Evolutionary conservation across 805 yeast species (phyloP).

Genomic region (Ogataea kodamae): DNA sequence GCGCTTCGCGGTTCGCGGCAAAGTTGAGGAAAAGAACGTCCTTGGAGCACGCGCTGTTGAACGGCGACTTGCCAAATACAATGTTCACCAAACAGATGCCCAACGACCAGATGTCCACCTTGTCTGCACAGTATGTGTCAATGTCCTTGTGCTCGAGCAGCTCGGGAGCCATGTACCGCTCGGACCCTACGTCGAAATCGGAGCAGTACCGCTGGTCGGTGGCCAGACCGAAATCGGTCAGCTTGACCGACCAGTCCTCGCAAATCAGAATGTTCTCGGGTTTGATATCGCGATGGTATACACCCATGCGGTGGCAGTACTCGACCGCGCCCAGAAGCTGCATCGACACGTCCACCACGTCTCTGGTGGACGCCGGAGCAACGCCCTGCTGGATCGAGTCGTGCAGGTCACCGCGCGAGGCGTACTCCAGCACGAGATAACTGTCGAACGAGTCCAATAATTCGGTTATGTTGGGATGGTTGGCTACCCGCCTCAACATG

Average conservation of each 20-base stretch:
- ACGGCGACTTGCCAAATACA: constrained; percentile 87
- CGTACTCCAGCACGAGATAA: constrained; percentile 66
- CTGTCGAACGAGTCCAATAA: constrained; percentile 50
- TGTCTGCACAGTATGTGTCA: constrained; percentile 69
- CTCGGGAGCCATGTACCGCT: constrained; percentile 95
- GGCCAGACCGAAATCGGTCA: constrained; percentile 60
- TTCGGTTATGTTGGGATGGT: constrained; percentile 43
- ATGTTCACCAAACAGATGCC: constrained; percentile 81
- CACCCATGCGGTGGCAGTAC: constrained; percentile 45
- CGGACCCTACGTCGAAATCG: constrained; percentile 85
- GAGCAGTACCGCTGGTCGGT: constrained; percentile 50
- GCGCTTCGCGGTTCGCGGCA: constrained; percentile 81
- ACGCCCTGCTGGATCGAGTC: constrained; percentile 66
- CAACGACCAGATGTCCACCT: constrained; percentile 85
- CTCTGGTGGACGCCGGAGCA: constrained; percentile 58
- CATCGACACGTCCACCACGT: constrained; percentile 50
- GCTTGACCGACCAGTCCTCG: constrained; percentile 53
- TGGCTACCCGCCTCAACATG: constrained; percentile 61
- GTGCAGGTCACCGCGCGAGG: constrained; percentile 83
- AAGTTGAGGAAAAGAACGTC: constrained; percentile 84
- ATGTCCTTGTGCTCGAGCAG: constrained; percentile 56
- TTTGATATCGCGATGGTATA: constrained; percentile 55
- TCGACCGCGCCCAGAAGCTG: constrained; percentile 50
- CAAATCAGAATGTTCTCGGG: constrained; percentile 54
- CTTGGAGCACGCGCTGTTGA: constrained; percentile 66